Base-by-base conservation (phyloP, 495 filamentous ascomycete species). In the Cairneyella variabilis region DNA sequence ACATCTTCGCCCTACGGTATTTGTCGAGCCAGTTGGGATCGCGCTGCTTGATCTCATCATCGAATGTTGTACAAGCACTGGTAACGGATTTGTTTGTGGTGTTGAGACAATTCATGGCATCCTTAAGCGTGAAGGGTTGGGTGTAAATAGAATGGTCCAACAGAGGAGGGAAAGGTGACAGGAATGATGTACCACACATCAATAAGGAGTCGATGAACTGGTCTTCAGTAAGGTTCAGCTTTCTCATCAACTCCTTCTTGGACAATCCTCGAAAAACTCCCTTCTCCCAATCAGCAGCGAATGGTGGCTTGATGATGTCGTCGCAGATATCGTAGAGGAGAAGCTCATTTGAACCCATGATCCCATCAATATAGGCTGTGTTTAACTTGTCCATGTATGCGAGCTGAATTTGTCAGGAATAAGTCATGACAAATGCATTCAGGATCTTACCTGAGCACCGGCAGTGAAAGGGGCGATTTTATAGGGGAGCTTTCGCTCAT, bases 381-480 rank as follows among this genome's bases (percentile, higher is more conserved):
- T 83, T 76, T 48, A 81, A 76, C 63, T 85, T 80, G 51, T 86
- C 80, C 46, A 95, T 82, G 66, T 95, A 91, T 40, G 86, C 84
- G 51, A 98, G 80, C 91, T 96, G 60, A 40, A 30, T 3, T 25
- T 7, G 14, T 11, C 26, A 20, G 26, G 47, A 14, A 3, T 14
- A 0, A 9, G 7, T 39, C 30, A 12, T 18, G 17, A 44, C 22
- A 0, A 6, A 12, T 32, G 22, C 1, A 18, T 43, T 57, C 52
- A 69, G 22, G 22, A 37, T 21, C 36, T 57, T 70, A 95, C 90
- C 80, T 97, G 92, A 44, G 90, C 88, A 55, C 87, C 84, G 39
- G 92, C 89, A 62, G 84, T 88, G 69, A 91, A 97, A 3, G 93
- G 95, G 12, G 95, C 87, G 45, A 96, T 88, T 45, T 89, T 79